Conservation (phyloP, 2,329 filamentous ascomycete species). For the Didymella pinodella region DNA sequence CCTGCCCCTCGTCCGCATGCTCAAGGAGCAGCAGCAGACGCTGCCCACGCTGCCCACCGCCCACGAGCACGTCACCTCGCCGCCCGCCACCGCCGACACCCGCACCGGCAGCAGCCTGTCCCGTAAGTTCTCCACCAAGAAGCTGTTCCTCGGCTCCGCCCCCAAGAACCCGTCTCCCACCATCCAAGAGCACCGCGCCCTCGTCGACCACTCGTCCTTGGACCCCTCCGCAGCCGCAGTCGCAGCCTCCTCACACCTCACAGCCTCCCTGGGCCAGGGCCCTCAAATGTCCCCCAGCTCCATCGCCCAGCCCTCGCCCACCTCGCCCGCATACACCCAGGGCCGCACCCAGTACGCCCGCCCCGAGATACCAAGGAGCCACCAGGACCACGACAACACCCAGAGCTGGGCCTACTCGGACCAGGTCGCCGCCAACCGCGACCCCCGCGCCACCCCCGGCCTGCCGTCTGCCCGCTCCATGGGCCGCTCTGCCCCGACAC, state of each 20-base stretch:
- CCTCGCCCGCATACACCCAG: slow-evolving; percentile 58
- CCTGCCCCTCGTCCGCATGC: slow-evolving; percentile 85
- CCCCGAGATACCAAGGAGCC: slow-evolving; percentile 39
- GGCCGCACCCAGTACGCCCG: slow-evolving; percentile 42
- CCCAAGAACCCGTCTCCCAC: slow-evolving; percentile 62
- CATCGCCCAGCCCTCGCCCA: slow-evolving; percentile 57
- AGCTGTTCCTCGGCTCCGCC: slow-evolving; percentile 58
- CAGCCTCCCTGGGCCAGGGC: slow-evolving; percentile 55
- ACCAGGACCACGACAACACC: slow-evolving; percentile 44
- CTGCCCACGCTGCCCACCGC: slow-evolving; percentile 70
- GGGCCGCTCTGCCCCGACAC: slow-evolving; percentile 39
- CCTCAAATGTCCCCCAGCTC: slow-evolving; percentile 53
- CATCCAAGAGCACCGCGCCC: slow-evolving; percentile 54
- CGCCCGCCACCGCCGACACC: slow-evolving; percentile 46
- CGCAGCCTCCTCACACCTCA: slow-evolving; percentile 60
- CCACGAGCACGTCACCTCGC: slow-evolving; percentile 49
- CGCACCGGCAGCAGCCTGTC: slow-evolving; percentile 57
- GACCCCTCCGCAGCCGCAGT: slow-evolving; percentile 61
- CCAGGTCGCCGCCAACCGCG: slow-evolving; percentile 40
- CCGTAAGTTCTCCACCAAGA: slow-evolving; percentile 62
- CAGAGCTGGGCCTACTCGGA: slow-evolving; percentile 42
- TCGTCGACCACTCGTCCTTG: slow-evolving; percentile 54
- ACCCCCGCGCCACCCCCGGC: slow-evolving; percentile 44
- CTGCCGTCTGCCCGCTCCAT: slow-evolving; percentile 42
- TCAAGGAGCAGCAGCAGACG: slow-evolving; percentile 90